Percentiles rank a stretch among this genome's conserved stretches.
These are phyloP conservation scores for Casuarina glauca DNA, from an alignment of 306 rosid genomes.

Conservation along the genomic window DNA sequence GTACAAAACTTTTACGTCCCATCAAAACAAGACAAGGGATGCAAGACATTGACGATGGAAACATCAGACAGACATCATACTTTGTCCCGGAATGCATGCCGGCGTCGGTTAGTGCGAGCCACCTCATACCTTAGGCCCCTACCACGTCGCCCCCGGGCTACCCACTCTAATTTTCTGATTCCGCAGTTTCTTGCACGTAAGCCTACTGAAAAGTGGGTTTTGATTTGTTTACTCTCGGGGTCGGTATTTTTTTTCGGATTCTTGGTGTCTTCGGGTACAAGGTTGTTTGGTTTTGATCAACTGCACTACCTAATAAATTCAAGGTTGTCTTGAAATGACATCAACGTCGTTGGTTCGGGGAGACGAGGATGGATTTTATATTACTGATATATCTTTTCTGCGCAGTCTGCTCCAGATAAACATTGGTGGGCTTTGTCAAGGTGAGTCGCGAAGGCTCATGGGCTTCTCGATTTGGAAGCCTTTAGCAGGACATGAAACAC, in stretches of 20 bases:
- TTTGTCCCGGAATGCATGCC: no score
- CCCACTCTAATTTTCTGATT: neutral
- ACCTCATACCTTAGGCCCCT: neutral
- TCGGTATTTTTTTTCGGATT: neutral
- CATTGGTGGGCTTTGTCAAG: neutral
- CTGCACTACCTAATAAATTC: slow-evolving; percentile 12
- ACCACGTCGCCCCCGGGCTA: neutral
- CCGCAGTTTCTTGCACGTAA: neutral
- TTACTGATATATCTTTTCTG: no score
- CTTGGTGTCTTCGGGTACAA: neutral
- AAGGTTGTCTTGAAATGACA: neutral
- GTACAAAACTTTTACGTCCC: no score
- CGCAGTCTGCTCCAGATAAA: neutral
- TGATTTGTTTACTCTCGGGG: neutral
- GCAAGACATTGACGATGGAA: no score
- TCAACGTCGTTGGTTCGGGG: neutral
- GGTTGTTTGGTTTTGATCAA: slow-evolving; percentile 31
- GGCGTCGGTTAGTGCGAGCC: neutral
- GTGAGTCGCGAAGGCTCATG: neutral
- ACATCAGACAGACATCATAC: no score
- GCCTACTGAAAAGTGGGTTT: neutral
- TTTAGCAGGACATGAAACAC: no score
- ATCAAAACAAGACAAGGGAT: no score
- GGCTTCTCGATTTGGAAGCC: no score
- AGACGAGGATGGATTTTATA: neutral